These are phyloP conservation scores for Phytophthora fragariae DNA, from an alignment of 352 stramenopile genomes.

Conservation along the genomic window DNA sequence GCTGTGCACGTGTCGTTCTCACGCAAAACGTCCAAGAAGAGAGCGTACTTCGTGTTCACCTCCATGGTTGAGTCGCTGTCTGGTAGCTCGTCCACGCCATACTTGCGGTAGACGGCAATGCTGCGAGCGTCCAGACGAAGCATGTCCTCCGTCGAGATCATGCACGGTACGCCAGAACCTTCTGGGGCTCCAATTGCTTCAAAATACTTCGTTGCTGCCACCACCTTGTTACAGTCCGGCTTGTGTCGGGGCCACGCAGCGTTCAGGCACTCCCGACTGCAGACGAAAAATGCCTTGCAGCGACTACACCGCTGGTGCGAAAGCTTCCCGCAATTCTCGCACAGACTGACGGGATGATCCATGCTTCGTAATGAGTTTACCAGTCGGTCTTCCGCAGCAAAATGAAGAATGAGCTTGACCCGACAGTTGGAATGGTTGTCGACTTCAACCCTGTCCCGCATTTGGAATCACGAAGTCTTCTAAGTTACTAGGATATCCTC, in stretches of 20 bases:
- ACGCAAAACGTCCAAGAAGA: slow-evolving; percentile 29
- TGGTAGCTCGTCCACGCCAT: slow-evolving; percentile 19
- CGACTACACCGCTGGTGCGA: slow-evolving; percentile 9
- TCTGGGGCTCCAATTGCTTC: not conserved
- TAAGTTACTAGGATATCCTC: too few relatives aligned
- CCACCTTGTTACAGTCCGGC: slow-evolving; percentile 26
- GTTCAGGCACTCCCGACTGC: slow-evolving; percentile 30
- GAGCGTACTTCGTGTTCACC: slow-evolving; percentile 20
- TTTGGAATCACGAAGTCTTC: too few relatives aligned
- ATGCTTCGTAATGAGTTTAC: not conserved
- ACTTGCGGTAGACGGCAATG: slow-evolving; percentile 13
- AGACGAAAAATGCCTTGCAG: slow-evolving; percentile 33
- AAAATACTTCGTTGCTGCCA: slow-evolving; percentile 18
- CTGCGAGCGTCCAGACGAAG: slow-evolving; percentile 12
- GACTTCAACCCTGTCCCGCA: too few relatives aligned
- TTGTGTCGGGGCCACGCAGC: slow-evolving; percentile 34
- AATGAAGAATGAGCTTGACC: not conserved
- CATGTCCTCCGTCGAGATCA: slow-evolving; percentile 4
- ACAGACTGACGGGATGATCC: slow-evolving; percentile 10
- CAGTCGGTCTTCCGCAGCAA: not conserved
- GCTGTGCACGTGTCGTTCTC: slow-evolving; percentile 25
- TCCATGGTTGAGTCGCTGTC: slow-evolving; percentile 11
- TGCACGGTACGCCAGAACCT: not conserved
- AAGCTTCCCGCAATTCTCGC: slow-evolving; percentile 28
- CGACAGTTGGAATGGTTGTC: not conserved